Evolutionary conservation across 139 green algal genomes (phyloP).

Genomic region (Micractinium sp.): DNA sequence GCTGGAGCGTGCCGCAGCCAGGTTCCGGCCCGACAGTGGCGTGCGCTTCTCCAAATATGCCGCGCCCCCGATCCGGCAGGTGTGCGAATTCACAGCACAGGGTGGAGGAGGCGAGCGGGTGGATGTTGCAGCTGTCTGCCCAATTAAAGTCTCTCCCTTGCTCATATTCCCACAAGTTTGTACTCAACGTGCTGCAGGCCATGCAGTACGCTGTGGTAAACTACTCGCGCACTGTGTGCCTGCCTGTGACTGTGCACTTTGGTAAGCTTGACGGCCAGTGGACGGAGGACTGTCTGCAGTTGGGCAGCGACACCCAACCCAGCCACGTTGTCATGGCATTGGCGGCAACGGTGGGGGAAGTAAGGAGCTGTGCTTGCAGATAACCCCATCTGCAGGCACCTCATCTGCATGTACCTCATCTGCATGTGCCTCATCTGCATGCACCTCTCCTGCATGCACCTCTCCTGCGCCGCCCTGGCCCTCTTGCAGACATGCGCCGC

Average conservation of each 20-base stretch:
- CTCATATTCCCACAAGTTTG: too few relatives aligned
- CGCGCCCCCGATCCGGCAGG: not conserved
- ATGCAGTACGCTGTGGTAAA: constrained; percentile 1
- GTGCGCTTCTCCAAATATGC: not conserved
- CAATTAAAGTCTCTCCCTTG: too few relatives aligned
- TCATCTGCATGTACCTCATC: too few relatives aligned
- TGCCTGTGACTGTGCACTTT: not conserved
- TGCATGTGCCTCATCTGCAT: too few relatives aligned
- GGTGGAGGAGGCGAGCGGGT: too few relatives aligned
- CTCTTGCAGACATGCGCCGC: not conserved
- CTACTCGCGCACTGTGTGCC: not conserved
- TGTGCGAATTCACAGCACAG: too few relatives aligned
- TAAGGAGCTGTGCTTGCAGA: not conserved
- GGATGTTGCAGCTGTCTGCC: too few relatives aligned
- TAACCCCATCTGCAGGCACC: too few relatives aligned
- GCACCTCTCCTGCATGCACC: not conserved
- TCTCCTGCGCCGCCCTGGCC: not conserved
- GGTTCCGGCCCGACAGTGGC: not conserved
- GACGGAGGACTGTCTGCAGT: not conserved
- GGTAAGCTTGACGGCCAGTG: not conserved
- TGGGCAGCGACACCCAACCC: too few relatives aligned
- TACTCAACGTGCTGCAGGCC: not conserved
- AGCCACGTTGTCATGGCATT: too few relatives aligned
- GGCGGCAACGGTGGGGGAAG: too few relatives aligned
- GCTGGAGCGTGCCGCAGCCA: not conserved